Evolutionary conservation across 2,329 filamentous ascomycete species (phyloP).

Genomic region (Aspergillus fijiensis): DNA sequence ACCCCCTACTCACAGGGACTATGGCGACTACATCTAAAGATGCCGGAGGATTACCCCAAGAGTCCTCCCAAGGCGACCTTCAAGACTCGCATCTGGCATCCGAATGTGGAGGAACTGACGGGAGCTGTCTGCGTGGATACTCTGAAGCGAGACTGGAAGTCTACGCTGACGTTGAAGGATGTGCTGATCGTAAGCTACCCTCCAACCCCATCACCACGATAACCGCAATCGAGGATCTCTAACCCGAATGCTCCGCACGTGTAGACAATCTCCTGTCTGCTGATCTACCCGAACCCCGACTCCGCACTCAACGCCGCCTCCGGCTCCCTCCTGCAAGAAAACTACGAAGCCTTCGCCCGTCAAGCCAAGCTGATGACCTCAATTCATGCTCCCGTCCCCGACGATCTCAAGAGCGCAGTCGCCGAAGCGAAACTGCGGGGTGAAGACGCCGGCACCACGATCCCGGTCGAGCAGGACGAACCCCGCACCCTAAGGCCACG

Average conservation of each 20-base stretch:
- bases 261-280: constrained; percentile 59
- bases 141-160: constrained; percentile 63
- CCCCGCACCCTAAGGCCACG: constrained; percentile 14
- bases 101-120: constrained; percentile 62
- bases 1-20: constrained; percentile 61
- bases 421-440: constrained; percentile 55
- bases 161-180: constrained; percentile 57
- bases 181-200: constrained; percentile 50
- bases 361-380: constrained; percentile 62
- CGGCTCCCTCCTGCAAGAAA: constrained; percentile 58
- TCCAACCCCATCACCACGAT: too few species aligned
- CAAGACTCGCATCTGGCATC: constrained; percentile 62
- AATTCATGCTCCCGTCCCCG: constrained; percentile 58
- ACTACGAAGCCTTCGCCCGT: constrained; percentile 58
- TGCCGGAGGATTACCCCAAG: constrained; percentile 56
- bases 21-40: constrained; percentile 60
- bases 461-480: constrained; percentile 29
- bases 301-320: constrained; percentile 63
- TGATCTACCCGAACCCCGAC: constrained; percentile 65
- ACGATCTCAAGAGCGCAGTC: constrained; percentile 46
- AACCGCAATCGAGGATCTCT: too few species aligned
- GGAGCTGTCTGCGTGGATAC: constrained; percentile 65
- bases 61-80: constrained; percentile 58
- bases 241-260: not conserved
- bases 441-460: constrained; percentile 45